These are phyloP conservation scores for Phytopythium kandeliae DNA, from an alignment of 352 stramenopile genomes.

Conservation along the genomic window DNA sequence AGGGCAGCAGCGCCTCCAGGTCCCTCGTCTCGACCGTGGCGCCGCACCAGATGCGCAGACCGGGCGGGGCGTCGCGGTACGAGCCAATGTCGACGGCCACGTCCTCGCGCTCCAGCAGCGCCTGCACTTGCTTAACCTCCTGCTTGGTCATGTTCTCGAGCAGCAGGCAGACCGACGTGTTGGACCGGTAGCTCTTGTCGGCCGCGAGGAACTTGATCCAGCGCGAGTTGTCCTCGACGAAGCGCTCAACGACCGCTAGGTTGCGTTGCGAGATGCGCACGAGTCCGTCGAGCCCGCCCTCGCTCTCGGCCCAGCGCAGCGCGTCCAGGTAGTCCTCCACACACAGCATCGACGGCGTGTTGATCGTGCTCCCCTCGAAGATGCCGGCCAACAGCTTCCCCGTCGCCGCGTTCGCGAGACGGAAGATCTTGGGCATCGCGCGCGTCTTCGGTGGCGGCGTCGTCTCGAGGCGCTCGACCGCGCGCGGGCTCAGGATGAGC, in stretches of 20 bases:
- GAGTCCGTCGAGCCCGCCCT: constrained; percentile 92
- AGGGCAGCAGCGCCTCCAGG: constrained; percentile 96
- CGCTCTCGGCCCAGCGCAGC: constrained; percentile 93
- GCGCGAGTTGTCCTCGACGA: constrained; percentile 92
- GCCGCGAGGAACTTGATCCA: constrained; percentile 98
- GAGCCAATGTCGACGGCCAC: constrained; percentile 98
- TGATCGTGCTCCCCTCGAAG: constrained; percentile 99
- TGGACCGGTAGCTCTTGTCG: constrained; percentile 91
- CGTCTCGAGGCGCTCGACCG: constrained; percentile 95
- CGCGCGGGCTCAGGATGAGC: constrained; percentile 94
- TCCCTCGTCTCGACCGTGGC: constrained; percentile 98
- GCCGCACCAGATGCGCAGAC: constrained; percentile 98
- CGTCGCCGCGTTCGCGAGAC: constrained; percentile 94
- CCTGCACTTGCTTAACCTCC: constrained; percentile 97
- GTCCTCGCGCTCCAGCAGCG: constrained; percentile 93
- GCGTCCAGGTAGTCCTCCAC: constrained; percentile 99
- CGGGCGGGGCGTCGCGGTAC: constrained; percentile 97
- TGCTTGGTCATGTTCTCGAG: constrained; percentile 90
- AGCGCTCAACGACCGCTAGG: constrained; percentile 93
- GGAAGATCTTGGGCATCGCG: constrained; percentile 99
- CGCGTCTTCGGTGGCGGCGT: constrained; percentile 84
- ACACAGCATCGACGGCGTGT: constrained; percentile 99
- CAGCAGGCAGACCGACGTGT: constrained; percentile 96
- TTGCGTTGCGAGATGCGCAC: constrained; percentile 94
- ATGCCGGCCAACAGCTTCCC: constrained; percentile 93